Percentiles rank a stretch among this genome's conserved stretches.
Conservation (phyloP, 2,329 filamentous ascomycete species). For the Claviceps pazoutovae region DNA sequence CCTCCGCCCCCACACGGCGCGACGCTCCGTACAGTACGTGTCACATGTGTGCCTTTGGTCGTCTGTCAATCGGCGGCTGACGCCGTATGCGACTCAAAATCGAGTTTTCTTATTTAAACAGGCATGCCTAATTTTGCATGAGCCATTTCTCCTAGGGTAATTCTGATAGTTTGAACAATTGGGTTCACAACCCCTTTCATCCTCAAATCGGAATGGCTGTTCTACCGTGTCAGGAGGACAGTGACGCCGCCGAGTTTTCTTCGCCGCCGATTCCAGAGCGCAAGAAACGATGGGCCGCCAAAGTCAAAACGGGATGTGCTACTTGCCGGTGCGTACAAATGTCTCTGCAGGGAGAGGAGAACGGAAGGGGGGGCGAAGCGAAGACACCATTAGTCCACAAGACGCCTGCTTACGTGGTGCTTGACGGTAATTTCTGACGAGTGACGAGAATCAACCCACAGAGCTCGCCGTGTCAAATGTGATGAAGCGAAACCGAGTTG, state of each 20-base stretch:
- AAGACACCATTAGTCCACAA: background rate
- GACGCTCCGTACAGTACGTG: too few relatives aligned
- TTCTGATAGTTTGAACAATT: too few relatives aligned
- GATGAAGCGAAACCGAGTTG: slow-evolving; percentile 3
- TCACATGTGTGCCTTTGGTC: background rate
- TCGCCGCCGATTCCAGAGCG: background rate
- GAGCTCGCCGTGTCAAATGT: slow-evolving; percentile 4
- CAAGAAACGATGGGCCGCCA: slow-evolving; percentile 3
- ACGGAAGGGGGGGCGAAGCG: too few relatives aligned
- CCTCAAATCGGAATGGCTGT: background rate
- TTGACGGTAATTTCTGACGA: background rate
- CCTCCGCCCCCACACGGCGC: too few relatives aligned
- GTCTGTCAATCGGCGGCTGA: background rate
- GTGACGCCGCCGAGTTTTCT: background rate
- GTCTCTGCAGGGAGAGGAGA: background rate
- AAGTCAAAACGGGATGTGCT: slow-evolving; percentile 5
- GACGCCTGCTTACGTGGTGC: background rate
- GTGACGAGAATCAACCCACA: background rate
- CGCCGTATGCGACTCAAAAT: background rate
- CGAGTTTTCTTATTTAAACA: too few relatives aligned
- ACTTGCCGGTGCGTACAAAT: slow-evolving; percentile 4
- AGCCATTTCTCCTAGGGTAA: background rate
- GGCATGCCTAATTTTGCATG: too few relatives aligned
- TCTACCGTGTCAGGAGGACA: background rate
- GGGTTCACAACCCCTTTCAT: background rate